Conservation (phyloP, 495 filamentous ascomycete genomes). For the Penicillium paradoxum region DNA sequence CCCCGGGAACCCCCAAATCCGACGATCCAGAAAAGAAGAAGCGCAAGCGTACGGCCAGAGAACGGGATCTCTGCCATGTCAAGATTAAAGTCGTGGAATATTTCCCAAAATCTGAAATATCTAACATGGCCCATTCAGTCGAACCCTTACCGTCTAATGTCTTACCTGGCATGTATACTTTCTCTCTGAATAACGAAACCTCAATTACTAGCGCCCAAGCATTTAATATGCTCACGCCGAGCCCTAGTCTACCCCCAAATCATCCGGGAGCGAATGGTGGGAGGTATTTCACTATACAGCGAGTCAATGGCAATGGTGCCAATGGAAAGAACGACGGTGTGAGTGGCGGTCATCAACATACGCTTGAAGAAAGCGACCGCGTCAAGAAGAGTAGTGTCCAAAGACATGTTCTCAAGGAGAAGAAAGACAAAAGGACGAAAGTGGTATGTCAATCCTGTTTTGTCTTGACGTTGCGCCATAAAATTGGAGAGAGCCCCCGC, state of each 20-base stretch:
- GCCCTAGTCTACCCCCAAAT: conserved; percentile 27
- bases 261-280: conserved; percentile 46
- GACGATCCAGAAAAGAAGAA: conserved; percentile 87
- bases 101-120: conserved; percentile 50
- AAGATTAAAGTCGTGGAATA: conserved; percentile 92
- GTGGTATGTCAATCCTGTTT: conserved; percentile 47
- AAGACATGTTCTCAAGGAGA: conserved; percentile 59
- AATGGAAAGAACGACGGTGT: conserved; percentile 69
- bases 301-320: conserved; percentile 72
- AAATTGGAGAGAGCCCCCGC: conserved; percentile 11
- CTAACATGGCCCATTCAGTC: conserved; percentile 12
- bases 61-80: conserved; percentile 79
- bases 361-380: conserved; percentile 71
- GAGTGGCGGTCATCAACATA: conserved; percentile 66
- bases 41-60: conserved; percentile 70
- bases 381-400: conserved; percentile 83
- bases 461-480: conserved; percentile 4
- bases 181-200: conserved; percentile 11
- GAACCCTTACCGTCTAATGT: conserved; percentile 23
- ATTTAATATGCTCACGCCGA: conserved; percentile 41
- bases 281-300: conserved; percentile 67
- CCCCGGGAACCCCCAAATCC: conserved; percentile 78
- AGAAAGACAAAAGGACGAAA: conserved; percentile 62
- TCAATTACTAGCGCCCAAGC: conserved; percentile 13
- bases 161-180: conserved; percentile 24